phyloP scores from a whole-genome alignment of 768 basidiomycete genomes.

The Lactifluus volemus region DNA sequence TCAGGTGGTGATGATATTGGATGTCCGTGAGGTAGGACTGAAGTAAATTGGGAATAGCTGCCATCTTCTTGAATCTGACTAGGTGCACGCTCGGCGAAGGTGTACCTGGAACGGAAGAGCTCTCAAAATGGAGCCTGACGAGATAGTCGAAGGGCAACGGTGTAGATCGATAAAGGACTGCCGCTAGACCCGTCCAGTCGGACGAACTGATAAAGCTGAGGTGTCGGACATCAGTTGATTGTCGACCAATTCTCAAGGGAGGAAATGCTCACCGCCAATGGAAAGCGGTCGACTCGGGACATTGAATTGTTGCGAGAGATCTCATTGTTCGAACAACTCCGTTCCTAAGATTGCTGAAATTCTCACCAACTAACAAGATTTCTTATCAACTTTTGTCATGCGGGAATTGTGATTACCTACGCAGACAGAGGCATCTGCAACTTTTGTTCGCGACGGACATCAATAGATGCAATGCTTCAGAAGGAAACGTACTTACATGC shows the following conservation, averaged over 20 bases:
- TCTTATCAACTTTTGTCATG: neutral
- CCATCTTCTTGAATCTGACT: neutral
- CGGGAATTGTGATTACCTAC: neutral
- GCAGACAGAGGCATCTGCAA: slow-evolving; percentile 7
- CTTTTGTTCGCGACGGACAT: neutral
- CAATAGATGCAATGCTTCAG: neutral
- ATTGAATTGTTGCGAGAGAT: neutral
- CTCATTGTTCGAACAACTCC: neutral
- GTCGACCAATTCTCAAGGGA: neutral
- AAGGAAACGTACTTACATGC: slow-evolving; percentile 1
- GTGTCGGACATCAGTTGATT: neutral
- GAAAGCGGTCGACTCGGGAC: neutral
- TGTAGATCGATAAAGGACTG: slow-evolving; percentile 3
- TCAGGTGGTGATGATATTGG: neutral
- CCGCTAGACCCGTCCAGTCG: neutral
- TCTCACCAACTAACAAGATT: slow-evolving; percentile 1
- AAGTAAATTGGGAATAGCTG: neutral
- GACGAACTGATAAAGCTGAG: neutral
- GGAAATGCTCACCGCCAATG: neutral
- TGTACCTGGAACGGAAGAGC: neutral
- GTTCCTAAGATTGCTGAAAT: neutral
- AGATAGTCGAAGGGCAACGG: slow-evolving; percentile 1
- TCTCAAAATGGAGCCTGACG: neutral
- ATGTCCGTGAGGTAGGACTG: neutral
- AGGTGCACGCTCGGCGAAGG: neutral